These are phyloP conservation scores for Umbilicaria muhlenbergii DNA, from an alignment of 495 filamentous ascomycete species.

Conservation along the genomic window DNA sequence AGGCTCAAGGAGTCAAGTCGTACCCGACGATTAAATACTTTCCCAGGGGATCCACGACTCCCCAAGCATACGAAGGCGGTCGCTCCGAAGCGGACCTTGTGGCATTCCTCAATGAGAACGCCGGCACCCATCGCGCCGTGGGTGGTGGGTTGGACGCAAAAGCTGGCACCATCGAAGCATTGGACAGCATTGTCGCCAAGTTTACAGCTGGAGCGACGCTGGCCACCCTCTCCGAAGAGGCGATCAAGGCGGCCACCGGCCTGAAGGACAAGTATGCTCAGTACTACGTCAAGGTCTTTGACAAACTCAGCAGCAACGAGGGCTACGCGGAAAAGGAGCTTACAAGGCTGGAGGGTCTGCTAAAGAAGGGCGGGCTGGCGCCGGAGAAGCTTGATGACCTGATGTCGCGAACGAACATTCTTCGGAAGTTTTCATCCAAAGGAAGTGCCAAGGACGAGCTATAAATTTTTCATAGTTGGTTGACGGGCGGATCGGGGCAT, in stretches of 20 bases:
- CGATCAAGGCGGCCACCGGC: slow-evolving; percentile 50
- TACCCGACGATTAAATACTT: slow-evolving; percentile 99
- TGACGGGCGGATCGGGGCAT: neutral
- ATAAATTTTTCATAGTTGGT: slow-evolving; percentile 23
- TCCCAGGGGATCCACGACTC: slow-evolving; percentile 66
- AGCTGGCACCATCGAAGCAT: slow-evolving; percentile 65
- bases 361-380: slow-evolving; percentile 73
- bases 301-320: slow-evolving; percentile 63
- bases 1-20: slow-evolving; percentile 60
- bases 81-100: slow-evolving; percentile 67
- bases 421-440: slow-evolving; percentile 53
- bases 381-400: slow-evolving; percentile 83
- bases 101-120: slow-evolving; percentile 72
- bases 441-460: slow-evolving; percentile 50
- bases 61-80: slow-evolving; percentile 57
- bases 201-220: slow-evolving; percentile 44
- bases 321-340: slow-evolving; percentile 79
- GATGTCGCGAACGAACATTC: slow-evolving; percentile 71
- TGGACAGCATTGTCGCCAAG: slow-evolving; percentile 60
- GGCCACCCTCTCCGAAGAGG: slow-evolving; percentile 42
- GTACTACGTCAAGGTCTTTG: slow-evolving; percentile 84
- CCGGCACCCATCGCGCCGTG: slow-evolving; percentile 69
- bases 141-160: slow-evolving; percentile 68
- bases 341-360: slow-evolving; percentile 57
- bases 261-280: slow-evolving; percentile 72